Evolutionary conservation across 495 filamentous ascomycete species (phyloP).

Genomic region (Lasiosphaeria hispida): DNA sequence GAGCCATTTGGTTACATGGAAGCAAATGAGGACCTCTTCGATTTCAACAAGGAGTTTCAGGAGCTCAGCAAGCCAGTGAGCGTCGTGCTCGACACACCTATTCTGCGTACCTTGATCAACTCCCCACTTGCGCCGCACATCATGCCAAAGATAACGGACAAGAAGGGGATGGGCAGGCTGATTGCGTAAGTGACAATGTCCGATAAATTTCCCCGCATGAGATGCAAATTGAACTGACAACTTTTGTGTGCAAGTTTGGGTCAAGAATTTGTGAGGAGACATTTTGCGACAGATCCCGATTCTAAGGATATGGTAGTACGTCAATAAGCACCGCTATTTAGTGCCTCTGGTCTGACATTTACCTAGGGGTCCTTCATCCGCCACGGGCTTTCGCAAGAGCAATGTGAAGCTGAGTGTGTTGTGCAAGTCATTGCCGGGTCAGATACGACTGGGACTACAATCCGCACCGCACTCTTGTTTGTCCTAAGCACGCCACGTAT

Average conservation of each 20-base stretch:
- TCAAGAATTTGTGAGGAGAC: slow-evolving; percentile 10
- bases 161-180: slow-evolving; percentile 10
- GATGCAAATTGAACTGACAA: background rate
- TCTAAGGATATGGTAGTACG: slow-evolving; percentile 12
- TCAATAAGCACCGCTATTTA: background rate
- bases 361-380: slow-evolving; percentile 12
- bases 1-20: slow-evolving; percentile 11
- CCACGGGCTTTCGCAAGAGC: slow-evolving; percentile 9
- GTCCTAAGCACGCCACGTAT: slow-evolving; percentile 24
- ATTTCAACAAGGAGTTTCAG: slow-evolving; percentile 8
- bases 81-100: slow-evolving; percentile 5
- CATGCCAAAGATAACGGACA: slow-evolving; percentile 10
- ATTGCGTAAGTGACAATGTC: slow-evolving; percentile 7
- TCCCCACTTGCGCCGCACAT: slow-evolving; percentile 3
- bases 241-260: slow-evolving; percentile 5
- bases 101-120: slow-evolving; percentile 5
- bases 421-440: slow-evolving; percentile 11
- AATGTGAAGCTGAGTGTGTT: slow-evolving; percentile 1
- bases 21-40: slow-evolving; percentile 3
- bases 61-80: slow-evolving; percentile 5
- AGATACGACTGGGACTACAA: slow-evolving; percentile 3
- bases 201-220: background rate
- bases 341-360: background rate
- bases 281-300: background rate
- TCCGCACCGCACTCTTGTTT: background rate